phyloP scores from a whole-genome alignment of 768 basidiomycete species.

The Boletus insuetus region DNA sequence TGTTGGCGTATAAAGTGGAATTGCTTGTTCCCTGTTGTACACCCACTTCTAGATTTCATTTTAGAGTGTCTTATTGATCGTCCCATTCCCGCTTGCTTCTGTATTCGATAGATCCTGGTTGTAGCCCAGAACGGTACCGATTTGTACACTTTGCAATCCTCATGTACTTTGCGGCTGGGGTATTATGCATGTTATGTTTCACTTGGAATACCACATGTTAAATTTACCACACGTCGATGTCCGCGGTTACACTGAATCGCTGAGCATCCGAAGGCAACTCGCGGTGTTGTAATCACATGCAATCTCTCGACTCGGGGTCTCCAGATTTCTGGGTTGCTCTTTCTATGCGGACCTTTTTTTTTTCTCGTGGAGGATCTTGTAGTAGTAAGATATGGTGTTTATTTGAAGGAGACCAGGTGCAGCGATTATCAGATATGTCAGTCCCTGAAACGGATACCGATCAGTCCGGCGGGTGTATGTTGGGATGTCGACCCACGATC shows the following conservation, averaged over 20 bases:
- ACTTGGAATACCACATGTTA: neutral
- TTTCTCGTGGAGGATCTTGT: too few relatives aligned
- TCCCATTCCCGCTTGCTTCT: neutral
- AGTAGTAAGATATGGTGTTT: neutral
- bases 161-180: neutral
- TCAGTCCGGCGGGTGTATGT: neutral
- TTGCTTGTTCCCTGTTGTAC: neutral
- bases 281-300: neutral
- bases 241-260: neutral
- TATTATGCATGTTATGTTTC: neutral
- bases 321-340: neutral
- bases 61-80: neutral
- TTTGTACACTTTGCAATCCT: neutral
- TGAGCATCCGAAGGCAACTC: neutral
- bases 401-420: neutral
- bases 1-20: slow-evolving; percentile 27
- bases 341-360: neutral
- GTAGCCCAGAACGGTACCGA: neutral
- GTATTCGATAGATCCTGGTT: slow-evolving; percentile 2
- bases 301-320: neutral
- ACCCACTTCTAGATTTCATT: neutral
- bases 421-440: neutral
- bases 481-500: neutral
- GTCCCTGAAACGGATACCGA: neutral
- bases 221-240: neutral